Percentiles rank a stretch among this genome's conserved stretches.
phyloP scores from a whole-genome alignment of 345 rosid genomes.

The Lagerstroemia speciosa region DNA sequence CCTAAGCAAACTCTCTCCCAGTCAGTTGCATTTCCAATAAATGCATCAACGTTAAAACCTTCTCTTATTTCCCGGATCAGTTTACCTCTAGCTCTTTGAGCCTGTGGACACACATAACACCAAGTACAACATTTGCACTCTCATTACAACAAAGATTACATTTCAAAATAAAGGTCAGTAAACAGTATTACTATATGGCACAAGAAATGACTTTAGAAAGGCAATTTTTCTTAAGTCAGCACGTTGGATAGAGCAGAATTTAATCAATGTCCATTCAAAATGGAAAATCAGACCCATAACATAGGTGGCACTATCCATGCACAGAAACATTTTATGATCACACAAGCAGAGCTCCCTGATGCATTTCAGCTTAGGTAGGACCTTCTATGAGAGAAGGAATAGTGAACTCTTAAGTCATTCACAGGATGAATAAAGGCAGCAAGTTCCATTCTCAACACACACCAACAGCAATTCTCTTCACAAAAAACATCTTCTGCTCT shows the following conservation, averaged over 20 bases:
- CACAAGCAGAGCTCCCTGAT: not conserved
- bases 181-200: not conserved
- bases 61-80: conserved; percentile 64
- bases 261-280: not conserved
- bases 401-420: not conserved
- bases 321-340: not conserved
- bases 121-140: not conserved
- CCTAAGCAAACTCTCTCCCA: conserved; percentile 91
- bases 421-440: not conserved
- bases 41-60: conserved; percentile 65
- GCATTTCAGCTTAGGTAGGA: not conserved
- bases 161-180: not conserved
- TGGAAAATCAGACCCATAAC: not conserved
- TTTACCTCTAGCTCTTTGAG: conserved; percentile 73
- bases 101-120: conserved; percentile 27
- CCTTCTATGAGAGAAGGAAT: not conserved
- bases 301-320: not conserved
- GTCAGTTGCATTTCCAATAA: conserved; percentile 75
- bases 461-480: not conserved
- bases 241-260: not conserved
- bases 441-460: not conserved
- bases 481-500: not conserved
- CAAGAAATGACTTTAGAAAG: not conserved
- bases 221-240: not conserved
- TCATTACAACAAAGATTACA: not conserved